Evolutionary conservation across 106 monocot genomes (phyloP).

Genomic region (Dendrobium officinale): DNA sequence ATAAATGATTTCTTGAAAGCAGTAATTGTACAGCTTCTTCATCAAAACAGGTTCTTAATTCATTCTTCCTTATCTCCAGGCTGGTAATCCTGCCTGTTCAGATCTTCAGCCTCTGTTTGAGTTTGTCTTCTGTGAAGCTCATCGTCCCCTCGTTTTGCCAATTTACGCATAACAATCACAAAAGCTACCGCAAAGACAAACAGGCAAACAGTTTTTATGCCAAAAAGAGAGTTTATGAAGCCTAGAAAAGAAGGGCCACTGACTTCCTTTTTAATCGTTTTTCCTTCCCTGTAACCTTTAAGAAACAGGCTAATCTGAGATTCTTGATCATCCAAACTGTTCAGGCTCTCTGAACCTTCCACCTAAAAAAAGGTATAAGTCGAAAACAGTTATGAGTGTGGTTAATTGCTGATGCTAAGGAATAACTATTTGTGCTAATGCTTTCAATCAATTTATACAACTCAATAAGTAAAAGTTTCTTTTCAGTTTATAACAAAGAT

Average conservation of each 20-base stretch:
- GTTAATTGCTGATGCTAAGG: background rate
- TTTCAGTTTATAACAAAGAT: too few species aligned
- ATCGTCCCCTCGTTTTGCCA: slow-evolving; percentile 26
- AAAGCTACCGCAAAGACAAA: slow-evolving; percentile 57
- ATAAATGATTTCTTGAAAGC: background rate
- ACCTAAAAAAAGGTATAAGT: slow-evolving; percentile 35
- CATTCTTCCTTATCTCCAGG: slow-evolving; percentile 56
- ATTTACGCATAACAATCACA: slow-evolving; percentile 40
- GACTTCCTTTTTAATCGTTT: slow-evolving; percentile 50
- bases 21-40: background rate
- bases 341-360: slow-evolving; percentile 50
- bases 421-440: too few species aligned
- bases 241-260: slow-evolving; percentile 69
- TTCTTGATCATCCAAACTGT: slow-evolving; percentile 40
- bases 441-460: too few species aligned
- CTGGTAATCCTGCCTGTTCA: slow-evolving; percentile 14
- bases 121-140: slow-evolving; percentile 6
- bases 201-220: slow-evolving; percentile 57
- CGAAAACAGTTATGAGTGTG: background rate
- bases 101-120: slow-evolving; percentile 15
- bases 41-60: background rate
- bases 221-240: slow-evolving; percentile 62
- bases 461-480: too few species aligned
- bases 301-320: slow-evolving; percentile 80
- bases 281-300: slow-evolving; percentile 85